Evolutionary conservation across 345 rosid genomes (phyloP), one percentile per base, ranked within the genome.

Genomic region (Eucalyptus erythrocorys): DNA sequence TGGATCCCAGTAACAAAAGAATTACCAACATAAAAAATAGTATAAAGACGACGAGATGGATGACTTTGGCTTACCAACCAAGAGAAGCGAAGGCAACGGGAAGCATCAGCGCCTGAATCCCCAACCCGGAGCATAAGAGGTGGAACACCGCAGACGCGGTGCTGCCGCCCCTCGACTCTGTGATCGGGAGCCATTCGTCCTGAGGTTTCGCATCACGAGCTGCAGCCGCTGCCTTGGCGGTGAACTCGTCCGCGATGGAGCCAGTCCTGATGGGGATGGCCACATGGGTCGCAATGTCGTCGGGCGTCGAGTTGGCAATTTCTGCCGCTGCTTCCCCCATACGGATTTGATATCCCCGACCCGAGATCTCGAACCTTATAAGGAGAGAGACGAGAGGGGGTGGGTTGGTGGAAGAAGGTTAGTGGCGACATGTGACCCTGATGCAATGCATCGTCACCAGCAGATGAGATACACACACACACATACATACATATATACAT

Each of bases 101-200:
- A 27, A 90, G 86, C 8, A 91, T 11, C 37, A 90, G 92, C 34
- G 91, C 93, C 68, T 90, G 91, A 57, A 89, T 34, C 61, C 93
- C 92, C 42, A 92, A 90, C 7, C 92, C 92, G 12, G 92, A 91
- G 81, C 90, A 92, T 17, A 91, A 48, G 22, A 80, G 79, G 16
- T 91, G 93, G 53, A 90, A 89, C 32, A 91, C 92, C 16, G 91
- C 89, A 2, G 88, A 84, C 42, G 30, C 49, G n/a, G 87, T 64
- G 37, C 90, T 89, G 40, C 91, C 92, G 3, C 55, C 89, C 86
- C 91, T 89, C 1, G 92, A 92, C 47, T 90, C 91, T 0, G 92
- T 88, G 80, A 90, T 82, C 47, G 89, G 89, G 16, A 91, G 87
- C 90, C 91, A 91, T 13, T 51, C 87, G 32, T 90, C 91, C 26